Conservation (phyloP, 179 eudicot genomes). For the Corrigiola litoralis region DNA sequence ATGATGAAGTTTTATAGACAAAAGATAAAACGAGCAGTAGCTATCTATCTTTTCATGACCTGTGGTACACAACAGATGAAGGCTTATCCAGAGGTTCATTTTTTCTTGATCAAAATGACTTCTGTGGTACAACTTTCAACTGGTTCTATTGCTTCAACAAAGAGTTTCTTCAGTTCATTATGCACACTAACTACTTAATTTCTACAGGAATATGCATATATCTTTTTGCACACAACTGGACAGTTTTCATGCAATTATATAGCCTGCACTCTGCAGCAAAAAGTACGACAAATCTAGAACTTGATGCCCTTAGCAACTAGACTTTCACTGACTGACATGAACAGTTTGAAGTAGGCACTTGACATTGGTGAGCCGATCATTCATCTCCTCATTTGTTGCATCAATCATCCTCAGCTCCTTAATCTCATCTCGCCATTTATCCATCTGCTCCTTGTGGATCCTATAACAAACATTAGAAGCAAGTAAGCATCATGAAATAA, state of each 20-base stretch:
- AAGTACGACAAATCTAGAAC: not conserved
- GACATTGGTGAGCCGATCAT: constrained; percentile 60
- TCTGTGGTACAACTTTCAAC: too few species aligned
- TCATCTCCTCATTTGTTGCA: constrained; percentile 62
- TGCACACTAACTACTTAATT: too few species aligned
- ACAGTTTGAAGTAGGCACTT: constrained; percentile 64
- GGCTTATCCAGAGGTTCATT: too few species aligned
- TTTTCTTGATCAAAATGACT: too few species aligned
- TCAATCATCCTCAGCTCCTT: constrained; percentile 75
- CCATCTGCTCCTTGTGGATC: constrained; percentile 85
- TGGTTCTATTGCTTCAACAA: too few species aligned
- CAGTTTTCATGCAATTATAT: not conserved
- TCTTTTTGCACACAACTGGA: not conserved
- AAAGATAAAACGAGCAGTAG: too few species aligned
- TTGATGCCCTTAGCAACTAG: not conserved
- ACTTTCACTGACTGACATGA: constrained; percentile 41
- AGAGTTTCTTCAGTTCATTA: too few species aligned
- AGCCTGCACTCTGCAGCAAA: not conserved
- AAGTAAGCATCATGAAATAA: not conserved
- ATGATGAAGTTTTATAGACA: too few species aligned
- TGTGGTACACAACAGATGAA: too few species aligned
- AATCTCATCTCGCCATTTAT: constrained; percentile 86
- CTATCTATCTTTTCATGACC: too few species aligned
- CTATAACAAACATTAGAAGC: constrained; percentile 31
- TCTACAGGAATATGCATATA: too few species aligned